Base-by-base conservation (phyloP, 1,284 basidiomycete genomes). In the Apiotrichum montevideense region DNA sequence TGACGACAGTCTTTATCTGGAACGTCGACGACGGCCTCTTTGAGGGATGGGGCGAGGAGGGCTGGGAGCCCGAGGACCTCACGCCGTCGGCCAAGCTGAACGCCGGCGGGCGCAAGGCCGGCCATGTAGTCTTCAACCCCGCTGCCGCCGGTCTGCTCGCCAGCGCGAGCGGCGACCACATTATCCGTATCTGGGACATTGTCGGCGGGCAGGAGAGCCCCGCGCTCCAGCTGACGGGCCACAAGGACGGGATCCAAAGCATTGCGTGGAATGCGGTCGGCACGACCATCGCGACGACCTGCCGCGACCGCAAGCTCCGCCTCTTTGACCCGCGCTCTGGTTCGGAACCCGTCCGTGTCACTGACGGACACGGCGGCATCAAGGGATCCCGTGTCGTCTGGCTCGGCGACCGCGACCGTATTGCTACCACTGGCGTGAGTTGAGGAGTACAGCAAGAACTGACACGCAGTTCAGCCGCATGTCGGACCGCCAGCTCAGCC, bases 71-170 rank as follows among this genome's bases (percentile, higher is more conserved):
- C 1, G 79, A 80, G 54, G 93, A 98, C 77, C 83, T 97, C 58
- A 86, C 88, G 60, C 94, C 95, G 8, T 83, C 72, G 11, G 72
- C 70, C 46, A 74, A 73, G 56, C 65, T 80, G 53, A 72, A 71
- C 52, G 80, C 77, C 8, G 78, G 78, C 54, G 78, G 78, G 32
- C 70, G 92, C 61, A 95, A 96, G 78, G 85, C 96, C 57, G 95
- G 95, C 1, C 95, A 98, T 69, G 89, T 97, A 45, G 79, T 90
- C 41, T 98, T 93, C 83, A 91, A 98, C 73, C 94, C 95, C 0
- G 91, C 90, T 1, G 92, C 95, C 0, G 77, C 85, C 53, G 88
- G 91, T 66, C 85, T 98, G 10, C 81, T 98, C 34, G 89, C 91
- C 1, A 87, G 86, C 44, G 87, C 93, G 0, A 88, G 89, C 0